phyloP scores from a whole-genome alignment of 805 yeast species.

The Saccharomycopsis sp. region DNA sequence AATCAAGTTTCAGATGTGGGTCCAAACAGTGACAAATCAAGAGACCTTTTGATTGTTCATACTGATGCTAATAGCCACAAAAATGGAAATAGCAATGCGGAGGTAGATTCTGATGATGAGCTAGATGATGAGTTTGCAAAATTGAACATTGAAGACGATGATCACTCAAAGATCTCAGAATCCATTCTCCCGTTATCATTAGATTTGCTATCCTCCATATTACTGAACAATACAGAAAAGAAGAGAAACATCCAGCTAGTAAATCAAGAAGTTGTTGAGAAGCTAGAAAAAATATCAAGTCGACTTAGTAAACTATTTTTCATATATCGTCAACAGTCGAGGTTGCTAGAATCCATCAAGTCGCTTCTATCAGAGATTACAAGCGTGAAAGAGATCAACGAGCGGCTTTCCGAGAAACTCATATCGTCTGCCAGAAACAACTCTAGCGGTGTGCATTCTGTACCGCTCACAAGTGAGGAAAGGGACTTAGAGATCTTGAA shows the following conservation, averaged over 20 bases:
- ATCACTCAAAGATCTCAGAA: slow-evolving; percentile 29
- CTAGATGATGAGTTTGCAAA: slow-evolving; percentile 25
- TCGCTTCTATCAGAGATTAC: slow-evolving; percentile 1
- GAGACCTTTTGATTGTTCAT: not conserved
- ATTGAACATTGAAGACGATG: slow-evolving; percentile 25
- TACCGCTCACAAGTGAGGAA: not conserved
- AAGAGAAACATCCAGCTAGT: not conserved
- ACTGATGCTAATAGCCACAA: slow-evolving; percentile 13
- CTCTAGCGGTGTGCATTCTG: slow-evolving; percentile 8
- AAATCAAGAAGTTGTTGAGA: slow-evolving; percentile 5
- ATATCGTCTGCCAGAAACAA: slow-evolving; percentile 1
- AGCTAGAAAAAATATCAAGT: slow-evolving; percentile 29
- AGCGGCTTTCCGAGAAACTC: not conserved
- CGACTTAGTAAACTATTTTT: slow-evolving; percentile 19
- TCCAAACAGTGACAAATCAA: not conserved
- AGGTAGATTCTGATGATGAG: slow-evolving; percentile 36
- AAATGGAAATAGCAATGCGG: slow-evolving; percentile 23
- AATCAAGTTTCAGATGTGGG: not conserved
- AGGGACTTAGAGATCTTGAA: slow-evolving; percentile 13
- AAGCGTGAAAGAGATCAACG: slow-evolving; percentile 1
- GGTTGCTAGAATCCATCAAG: not conserved
- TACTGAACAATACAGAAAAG: slow-evolving; percentile 27
- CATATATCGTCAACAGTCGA: not conserved
- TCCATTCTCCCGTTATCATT: slow-evolving; percentile 30
- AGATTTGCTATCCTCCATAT: slow-evolving; percentile 33